These are phyloP conservation scores for Sporisorium exsertum DNA, from an alignment of 1,284 basidiomycete species.

Conservation along the genomic window DNA sequence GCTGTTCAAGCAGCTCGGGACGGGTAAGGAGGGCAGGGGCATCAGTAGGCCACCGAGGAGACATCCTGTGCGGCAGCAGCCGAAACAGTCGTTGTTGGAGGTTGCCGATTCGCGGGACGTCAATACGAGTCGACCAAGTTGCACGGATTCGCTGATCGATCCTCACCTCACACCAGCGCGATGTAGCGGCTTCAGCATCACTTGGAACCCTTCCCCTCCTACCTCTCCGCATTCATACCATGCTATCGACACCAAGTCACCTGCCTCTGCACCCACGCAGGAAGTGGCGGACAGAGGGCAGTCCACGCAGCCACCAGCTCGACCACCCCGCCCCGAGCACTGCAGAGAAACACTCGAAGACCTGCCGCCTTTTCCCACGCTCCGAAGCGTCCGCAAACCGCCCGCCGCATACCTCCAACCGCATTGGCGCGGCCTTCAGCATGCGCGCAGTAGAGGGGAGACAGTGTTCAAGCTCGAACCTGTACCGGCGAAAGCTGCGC, in stretches of 20 bases:
- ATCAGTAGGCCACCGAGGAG: background rate
- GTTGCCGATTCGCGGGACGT: background rate
- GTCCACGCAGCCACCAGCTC: background rate
- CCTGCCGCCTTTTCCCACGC: background rate
- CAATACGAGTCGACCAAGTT: background rate
- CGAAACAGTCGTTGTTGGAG: too few species aligned
- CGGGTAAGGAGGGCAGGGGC: too few species aligned
- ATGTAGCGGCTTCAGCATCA: background rate
- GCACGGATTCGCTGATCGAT: background rate
- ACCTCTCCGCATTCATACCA: too few species aligned
- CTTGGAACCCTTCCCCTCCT: background rate
- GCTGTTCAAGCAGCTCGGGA: background rate
- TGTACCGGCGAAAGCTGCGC: background rate
- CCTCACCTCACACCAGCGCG: background rate
- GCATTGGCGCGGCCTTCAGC: background rate
- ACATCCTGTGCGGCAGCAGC: background rate
- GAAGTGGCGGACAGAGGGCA: too few species aligned
- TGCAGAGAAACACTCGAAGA: constrained; percentile 16
- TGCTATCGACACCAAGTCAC: too few species aligned
- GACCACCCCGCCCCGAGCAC: constrained; percentile 23
- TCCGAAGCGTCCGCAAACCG: constrained; percentile 11
- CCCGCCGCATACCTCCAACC: constrained; percentile 14
- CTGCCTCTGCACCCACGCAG: too few species aligned
- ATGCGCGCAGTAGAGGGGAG: background rate
- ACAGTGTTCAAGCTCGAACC: constrained; percentile 1